Conservation (phyloP, 306 rosid species). For the Vigna mungo region DNA sequence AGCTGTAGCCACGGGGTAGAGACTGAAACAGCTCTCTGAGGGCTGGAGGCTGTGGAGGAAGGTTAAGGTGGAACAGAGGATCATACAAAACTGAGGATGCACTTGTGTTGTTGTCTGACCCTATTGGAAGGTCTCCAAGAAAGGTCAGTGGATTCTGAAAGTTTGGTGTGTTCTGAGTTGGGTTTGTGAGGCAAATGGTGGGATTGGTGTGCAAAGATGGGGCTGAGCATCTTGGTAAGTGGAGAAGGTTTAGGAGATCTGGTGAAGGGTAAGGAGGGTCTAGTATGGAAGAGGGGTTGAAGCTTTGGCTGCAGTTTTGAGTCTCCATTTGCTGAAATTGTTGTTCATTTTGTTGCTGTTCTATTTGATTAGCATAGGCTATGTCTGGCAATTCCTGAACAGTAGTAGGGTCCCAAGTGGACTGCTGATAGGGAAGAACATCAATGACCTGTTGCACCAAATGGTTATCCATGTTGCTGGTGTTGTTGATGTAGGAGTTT, state of each 20-base stretch:
- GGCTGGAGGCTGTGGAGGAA: slow-evolving; percentile 90
- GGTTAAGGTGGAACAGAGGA: slow-evolving; percentile 79
- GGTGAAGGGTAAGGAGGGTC: slow-evolving; percentile 62
- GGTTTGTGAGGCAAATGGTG: slow-evolving; percentile 64
- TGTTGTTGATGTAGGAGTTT: slow-evolving; percentile 41
- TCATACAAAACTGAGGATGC: slow-evolving; percentile 66
- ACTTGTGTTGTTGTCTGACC: slow-evolving; percentile 49
- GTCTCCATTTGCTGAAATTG: slow-evolving; percentile 58
- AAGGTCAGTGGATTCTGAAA: slow-evolving; percentile 53
- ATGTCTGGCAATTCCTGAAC: slow-evolving; percentile 60
- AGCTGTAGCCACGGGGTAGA: slow-evolving; percentile 71
- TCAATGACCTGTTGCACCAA: slow-evolving; percentile 52
- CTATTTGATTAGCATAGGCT: slow-evolving; percentile 43
- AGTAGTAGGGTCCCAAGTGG: slow-evolving; percentile 57
- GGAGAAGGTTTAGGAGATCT: slow-evolving; percentile 80
- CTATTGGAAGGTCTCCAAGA: slow-evolving; percentile 64
- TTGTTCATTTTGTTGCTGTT: slow-evolving; percentile 50
- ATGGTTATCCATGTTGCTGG: slow-evolving; percentile 38
- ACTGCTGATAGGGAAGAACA: slow-evolving; percentile 44
- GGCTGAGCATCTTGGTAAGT: slow-evolving; percentile 74
- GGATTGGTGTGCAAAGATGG: slow-evolving; percentile 63
- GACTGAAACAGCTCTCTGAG: slow-evolving; percentile 75
- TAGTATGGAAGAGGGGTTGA: slow-evolving; percentile 42
- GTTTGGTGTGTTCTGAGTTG: slow-evolving; percentile 47
- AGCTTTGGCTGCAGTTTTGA: slow-evolving; percentile 48